Evolutionary conservation across 352 stramenopile genomes (phyloP), one percentile per base, ranked within the genome.

Genomic region (Globisporangium orthogonon): DNA sequence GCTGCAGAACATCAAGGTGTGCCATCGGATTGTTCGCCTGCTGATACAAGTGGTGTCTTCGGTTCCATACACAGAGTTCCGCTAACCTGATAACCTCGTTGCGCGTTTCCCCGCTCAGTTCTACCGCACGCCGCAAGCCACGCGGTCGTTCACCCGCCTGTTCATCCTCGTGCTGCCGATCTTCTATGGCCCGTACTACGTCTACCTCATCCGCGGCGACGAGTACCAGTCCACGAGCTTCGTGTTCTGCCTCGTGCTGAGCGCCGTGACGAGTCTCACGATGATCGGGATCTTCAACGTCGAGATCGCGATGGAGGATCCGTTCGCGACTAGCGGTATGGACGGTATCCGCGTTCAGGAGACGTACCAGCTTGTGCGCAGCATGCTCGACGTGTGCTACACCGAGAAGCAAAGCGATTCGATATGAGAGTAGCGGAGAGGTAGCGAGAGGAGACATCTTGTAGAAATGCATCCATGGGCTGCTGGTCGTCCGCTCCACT

Each of bases 241-340:
- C 63, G 78, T 58, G 13, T 94, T 95, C 54, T 89, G 78, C 50
- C 70, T 95, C 15, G 33, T 74, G 37, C 69, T 94, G 9, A 89
- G 79, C 61, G 66, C 85, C 29, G 69, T 90, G 18, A 95, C 86
- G 46, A 94, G 82, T 44, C 67, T 95, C 35, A 68, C 83, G 41
- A 90, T 95, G 78, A 87, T 87, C 45, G 86, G 86, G n/a, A 80
- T 95, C 52, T 94, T 94, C 66, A 95, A 93, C 57, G 82, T 92
- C 15, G 83, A 93, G 48, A 74, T 78, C 52, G 73, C 77, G 5
- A 86, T 95, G 76, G 86, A 94, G 52, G 86, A 95, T 44, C 86
- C 86, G 44, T 94, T 93, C 52, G 71, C 74, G 1, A 78, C 69
- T 7, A 70, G 74, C 33, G 81, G 78, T 7, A 74, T 91, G 58